Evolutionary conservation across 257 asterid genomes (phyloP).

Genomic region (Solanum sejunctum): DNA sequence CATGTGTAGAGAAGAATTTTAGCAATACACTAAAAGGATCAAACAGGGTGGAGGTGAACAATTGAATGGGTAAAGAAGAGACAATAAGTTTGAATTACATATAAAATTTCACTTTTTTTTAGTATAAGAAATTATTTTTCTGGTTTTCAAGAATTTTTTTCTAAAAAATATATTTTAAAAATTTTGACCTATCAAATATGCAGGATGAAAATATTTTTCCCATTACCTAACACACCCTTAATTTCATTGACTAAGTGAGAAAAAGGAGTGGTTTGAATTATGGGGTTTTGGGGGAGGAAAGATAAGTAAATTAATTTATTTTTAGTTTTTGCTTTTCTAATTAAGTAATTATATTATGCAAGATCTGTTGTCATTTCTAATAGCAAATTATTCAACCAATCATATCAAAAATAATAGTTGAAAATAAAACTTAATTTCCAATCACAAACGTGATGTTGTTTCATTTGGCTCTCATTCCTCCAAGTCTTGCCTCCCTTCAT

Average conservation of each 20-base stretch:
- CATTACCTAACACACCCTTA: background rate
- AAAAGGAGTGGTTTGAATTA: background rate
- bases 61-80: background rate
- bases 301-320: background rate
- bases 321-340: background rate
- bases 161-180: background rate
- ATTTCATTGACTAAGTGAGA: background rate
- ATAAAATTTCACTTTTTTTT: too few species aligned
- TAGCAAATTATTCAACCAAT: background rate
- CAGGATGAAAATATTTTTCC: background rate
- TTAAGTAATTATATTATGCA: background rate
- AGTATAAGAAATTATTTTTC: background rate
- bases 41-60: background rate
- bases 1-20: too few species aligned
- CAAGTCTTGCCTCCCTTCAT: slow-evolving; percentile 15
- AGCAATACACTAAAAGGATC: too few species aligned
- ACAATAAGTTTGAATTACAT: background rate
- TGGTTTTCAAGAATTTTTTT: background rate
- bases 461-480: slow-evolving; percentile 28
- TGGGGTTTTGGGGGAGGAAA: too few species aligned
- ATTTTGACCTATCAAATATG: too few species aligned
- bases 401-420: background rate
- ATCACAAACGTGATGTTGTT: background rate
- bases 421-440: slow-evolving; percentile 1
- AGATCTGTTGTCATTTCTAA: background rate